Conservation (phyloP, 2,329 filamentous ascomycete species). For the Fusarium siculi region DNA sequence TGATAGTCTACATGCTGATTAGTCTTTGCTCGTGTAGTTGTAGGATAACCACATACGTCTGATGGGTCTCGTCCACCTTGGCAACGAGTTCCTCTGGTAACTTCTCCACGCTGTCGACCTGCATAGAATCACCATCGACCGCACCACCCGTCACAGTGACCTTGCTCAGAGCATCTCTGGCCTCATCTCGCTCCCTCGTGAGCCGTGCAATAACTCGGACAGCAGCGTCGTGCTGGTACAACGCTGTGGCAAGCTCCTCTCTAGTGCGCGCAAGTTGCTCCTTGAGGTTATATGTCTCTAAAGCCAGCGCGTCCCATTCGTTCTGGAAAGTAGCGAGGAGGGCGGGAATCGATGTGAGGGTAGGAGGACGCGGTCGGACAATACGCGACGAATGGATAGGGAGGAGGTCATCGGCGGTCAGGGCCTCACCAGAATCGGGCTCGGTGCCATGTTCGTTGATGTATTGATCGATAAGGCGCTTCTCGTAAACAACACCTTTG, state of each 20-base stretch:
- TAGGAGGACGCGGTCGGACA: constrained; percentile 89
- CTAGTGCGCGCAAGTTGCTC: constrained; percentile 90
- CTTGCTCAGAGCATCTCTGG: constrained; percentile 86
- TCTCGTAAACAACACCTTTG: constrained; percentile 89
- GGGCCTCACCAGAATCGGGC: constrained; percentile 86
- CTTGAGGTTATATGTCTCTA: constrained; percentile 91
- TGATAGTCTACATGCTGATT: constrained; percentile 71
- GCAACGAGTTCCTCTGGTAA: constrained; percentile 77
- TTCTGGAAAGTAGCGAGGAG: constrained; percentile 95
- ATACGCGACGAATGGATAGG: constrained; percentile 85
- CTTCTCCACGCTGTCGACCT: constrained; percentile 80
- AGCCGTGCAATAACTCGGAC: constrained; percentile 91
- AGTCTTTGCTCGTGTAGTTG: neutral
- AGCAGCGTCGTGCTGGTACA: constrained; percentile 98
- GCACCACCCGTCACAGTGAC: constrained; percentile 74
- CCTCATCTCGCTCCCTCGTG: constrained; percentile 92
- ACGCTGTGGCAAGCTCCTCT: constrained; percentile 90
- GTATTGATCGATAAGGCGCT: constrained; percentile 93
- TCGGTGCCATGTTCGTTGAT: constrained; percentile 94
- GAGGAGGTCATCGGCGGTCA: constrained; percentile 85
- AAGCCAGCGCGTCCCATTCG: constrained; percentile 94
- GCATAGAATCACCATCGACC: constrained; percentile 85
- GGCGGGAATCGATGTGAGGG: constrained; percentile 94
- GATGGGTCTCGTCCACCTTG: constrained; percentile 83
- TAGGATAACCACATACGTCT: constrained; percentile 67